Conservation (phyloP, 2,329 filamentous ascomycete species). For the Triangularia setosa region DNA sequence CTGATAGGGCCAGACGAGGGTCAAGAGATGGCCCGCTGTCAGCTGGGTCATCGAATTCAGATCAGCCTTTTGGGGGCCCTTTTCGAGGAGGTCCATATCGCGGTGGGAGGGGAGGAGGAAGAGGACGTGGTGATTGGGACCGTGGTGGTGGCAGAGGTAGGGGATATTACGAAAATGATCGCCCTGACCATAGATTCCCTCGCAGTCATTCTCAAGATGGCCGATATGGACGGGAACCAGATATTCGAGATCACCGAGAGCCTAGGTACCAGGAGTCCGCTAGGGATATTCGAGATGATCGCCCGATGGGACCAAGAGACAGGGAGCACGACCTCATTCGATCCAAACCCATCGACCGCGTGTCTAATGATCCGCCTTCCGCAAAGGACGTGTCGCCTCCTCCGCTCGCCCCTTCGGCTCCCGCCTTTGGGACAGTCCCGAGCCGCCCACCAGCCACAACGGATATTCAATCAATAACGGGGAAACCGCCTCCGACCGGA, state of each 20-base stretch:
- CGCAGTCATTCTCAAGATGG: slow-evolving; percentile 65
- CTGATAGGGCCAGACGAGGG: slow-evolving; percentile 61
- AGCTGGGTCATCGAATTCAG: slow-evolving; percentile 66
- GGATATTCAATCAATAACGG: slow-evolving; percentile 36
- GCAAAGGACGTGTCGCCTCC: slow-evolving; percentile 54
- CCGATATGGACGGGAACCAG: slow-evolving; percentile 51
- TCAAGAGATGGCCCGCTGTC: slow-evolving; percentile 72
- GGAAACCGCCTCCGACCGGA: slow-evolving; percentile 52
- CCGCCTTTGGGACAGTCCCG: slow-evolving; percentile 54
- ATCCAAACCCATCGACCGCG: slow-evolving; percentile 46
- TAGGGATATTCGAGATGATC: slow-evolving; percentile 46
- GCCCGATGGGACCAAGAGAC: slow-evolving; percentile 40
- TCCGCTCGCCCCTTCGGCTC: slow-evolving; percentile 54
- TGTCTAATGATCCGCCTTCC: slow-evolving; percentile 45
- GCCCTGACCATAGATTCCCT: slow-evolving; percentile 54
- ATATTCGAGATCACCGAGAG: slow-evolving; percentile 39
- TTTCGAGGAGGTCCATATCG: slow-evolving; percentile 54
- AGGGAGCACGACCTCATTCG: slow-evolving; percentile 40
- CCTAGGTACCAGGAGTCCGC: slow-evolving; percentile 35
- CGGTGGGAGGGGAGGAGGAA: slow-evolving; percentile 54
- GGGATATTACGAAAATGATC: slow-evolving; percentile 46
- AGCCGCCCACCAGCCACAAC: slow-evolving; percentile 39
- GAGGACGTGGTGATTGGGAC: slow-evolving; percentile 55
- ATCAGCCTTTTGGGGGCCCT: slow-evolving; percentile 55
- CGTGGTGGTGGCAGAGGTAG: slow-evolving; percentile 44